Base-by-base conservation (phyloP, 768 basidiomycete species). In the Agaricus bisporus region DNA sequence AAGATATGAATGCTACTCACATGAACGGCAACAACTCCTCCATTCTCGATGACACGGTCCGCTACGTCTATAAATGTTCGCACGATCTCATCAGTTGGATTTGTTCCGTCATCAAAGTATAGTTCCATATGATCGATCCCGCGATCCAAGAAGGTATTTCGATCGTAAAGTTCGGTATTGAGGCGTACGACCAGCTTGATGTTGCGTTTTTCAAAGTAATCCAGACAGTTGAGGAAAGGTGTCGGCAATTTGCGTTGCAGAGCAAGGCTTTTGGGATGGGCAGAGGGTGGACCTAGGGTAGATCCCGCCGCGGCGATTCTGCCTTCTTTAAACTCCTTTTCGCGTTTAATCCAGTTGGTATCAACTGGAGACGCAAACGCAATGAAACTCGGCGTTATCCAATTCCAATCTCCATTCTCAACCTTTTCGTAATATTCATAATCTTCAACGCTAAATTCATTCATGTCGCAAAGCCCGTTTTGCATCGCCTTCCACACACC, bases 51-150 rank as follows among this genome's bases (percentile, higher is more conserved):
- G 26, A 88, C 74, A 17, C 79, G 73, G 63, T 98, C 95, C 1
- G 87, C 83, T 50, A 91, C 71, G 60, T 90, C 86, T 60, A 99
- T 88, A 64, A 99, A 99, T 54, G 84, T 81, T 50, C 93, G 80
- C 41, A 94, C 89, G 61, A 98, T 97, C 54, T 97, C 91, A 68
- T 97, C 91, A 0, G 93, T 88, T 5, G 95, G 95, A 68, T 98
- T 98, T 20, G 94, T 97, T 18, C 97, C 97, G 66, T 99, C 97
- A 68, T 98, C 94, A 60, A 97, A 98, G 69, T 95, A 98, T 58
- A 98, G 79, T 60, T 95, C 93, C 70, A 87, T 77, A 65, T 97
- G 91, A 60, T 86, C 84, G 63, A 95, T 88, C 10, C 91, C 92
- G 44, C 81, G 83, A 61, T 91, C 88, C 61, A 85, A 65, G 71